These are phyloP conservation scores for Colletotrichum eremochloae DNA, from an alignment of 2,329 filamentous ascomycete species.

Conservation along the genomic window DNA sequence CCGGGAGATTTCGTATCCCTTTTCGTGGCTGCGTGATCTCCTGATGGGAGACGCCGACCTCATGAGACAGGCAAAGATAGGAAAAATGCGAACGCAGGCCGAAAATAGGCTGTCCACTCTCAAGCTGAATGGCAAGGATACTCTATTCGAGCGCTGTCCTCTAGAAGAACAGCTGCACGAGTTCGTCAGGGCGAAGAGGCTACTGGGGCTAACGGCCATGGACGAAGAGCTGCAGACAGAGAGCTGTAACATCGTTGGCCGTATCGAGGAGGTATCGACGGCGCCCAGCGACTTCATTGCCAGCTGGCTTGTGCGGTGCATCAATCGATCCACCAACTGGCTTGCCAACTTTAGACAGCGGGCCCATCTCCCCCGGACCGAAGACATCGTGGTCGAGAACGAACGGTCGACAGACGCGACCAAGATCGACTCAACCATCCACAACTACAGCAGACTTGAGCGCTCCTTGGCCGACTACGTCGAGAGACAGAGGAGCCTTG, in stretches of 20 bases:
- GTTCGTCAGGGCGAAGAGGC: constrained; percentile 63
- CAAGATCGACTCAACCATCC: constrained; percentile 71
- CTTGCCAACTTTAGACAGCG: constrained; percentile 68
- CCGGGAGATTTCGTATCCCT: constrained; percentile 54
- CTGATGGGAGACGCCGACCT: constrained; percentile 63
- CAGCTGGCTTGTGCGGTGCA: constrained; percentile 69
- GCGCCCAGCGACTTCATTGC: constrained; percentile 64
- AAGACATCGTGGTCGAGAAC: constrained; percentile 64
- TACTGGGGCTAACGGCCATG: constrained; percentile 71
- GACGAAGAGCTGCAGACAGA: constrained; percentile 72
- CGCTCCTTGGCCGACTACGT: constrained; percentile 68
- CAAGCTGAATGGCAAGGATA: constrained; percentile 70
- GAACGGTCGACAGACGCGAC: constrained; percentile 66
- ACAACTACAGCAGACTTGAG: constrained; percentile 70
- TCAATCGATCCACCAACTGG: constrained; percentile 66
- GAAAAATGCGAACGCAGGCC: constrained; percentile 59
- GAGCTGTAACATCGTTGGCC: constrained; percentile 69
- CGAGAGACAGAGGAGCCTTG: constrained; percentile 57
- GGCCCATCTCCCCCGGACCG: constrained; percentile 68
- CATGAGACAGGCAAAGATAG: constrained; percentile 60
- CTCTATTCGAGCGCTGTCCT: constrained; percentile 69
- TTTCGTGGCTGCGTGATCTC: constrained; percentile 71
- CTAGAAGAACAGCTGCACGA: constrained; percentile 68
- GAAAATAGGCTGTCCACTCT: constrained; percentile 64
- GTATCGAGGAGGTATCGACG: constrained; percentile 66